These are phyloP conservation scores for Tylopilus vinaceipallidus DNA, from an alignment of 768 basidiomycete genomes.

Conservation along the genomic window DNA sequence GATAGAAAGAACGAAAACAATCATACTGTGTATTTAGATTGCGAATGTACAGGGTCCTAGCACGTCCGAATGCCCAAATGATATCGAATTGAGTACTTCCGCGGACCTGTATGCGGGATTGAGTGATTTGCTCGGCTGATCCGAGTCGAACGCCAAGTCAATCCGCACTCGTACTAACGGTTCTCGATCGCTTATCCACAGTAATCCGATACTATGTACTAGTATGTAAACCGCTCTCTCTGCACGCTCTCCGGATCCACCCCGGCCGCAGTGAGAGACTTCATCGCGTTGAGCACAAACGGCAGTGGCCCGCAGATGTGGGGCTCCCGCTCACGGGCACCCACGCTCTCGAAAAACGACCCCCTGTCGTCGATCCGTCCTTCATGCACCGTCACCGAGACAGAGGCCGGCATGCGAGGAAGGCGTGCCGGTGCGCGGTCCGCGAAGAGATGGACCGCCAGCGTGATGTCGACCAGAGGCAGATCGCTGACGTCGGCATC, in stretches of 20 bases:
- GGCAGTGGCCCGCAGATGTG: conserved; percentile 27
- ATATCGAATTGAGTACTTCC: neutral
- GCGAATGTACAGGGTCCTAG: neutral
- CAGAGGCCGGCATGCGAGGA: conserved; percentile 6
- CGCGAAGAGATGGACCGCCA: conserved; percentile 20
- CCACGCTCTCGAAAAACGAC: conserved; percentile 18
- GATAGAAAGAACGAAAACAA: neutral
- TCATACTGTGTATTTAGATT: neutral
- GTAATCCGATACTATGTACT: too few species aligned
- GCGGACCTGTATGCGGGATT: neutral
- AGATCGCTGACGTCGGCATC: neutral
- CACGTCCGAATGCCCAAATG: neutral
- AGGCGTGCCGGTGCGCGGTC: neutral
- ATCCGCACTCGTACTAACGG: too few species aligned
- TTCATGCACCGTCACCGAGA: conserved; percentile 12
- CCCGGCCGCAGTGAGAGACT: conserved; percentile 20
- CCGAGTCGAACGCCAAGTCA: neutral
- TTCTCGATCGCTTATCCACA: neutral
- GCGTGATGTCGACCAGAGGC: conserved; percentile 8
- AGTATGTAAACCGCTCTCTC: conserved; percentile 28
- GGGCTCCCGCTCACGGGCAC: conserved; percentile 13
- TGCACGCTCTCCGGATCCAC: conserved; percentile 23
- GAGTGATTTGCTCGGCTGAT: neutral
- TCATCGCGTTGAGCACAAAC: conserved; percentile 23
- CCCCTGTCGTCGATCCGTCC: conserved; percentile 21